Base-by-base conservation (phyloP, 371 early-diverging fungal species). In the Rhizopus delemar region DNA sequence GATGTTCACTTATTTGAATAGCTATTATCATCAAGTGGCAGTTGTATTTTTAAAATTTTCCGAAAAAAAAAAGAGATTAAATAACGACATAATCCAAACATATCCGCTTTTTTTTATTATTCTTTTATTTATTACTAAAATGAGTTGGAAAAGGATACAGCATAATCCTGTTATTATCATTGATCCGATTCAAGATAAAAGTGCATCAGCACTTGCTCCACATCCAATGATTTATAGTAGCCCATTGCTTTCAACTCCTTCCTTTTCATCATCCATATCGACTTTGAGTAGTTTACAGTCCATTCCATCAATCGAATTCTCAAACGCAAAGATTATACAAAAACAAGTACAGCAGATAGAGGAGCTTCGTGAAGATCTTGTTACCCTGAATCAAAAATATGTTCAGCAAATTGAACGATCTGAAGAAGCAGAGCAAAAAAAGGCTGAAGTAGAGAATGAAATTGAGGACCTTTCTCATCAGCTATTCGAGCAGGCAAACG, bases 1-100 rank as follows among this genome's bases (percentile, higher is more conserved):
- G 75, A 84, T 46, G 75, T 83, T 22, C 61, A 61, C 39, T 53
- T 69, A 8, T 78, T 78, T 57, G 69, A 72, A 53, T 78, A 68
- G 61, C 12, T 22, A 22, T 22, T 22, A 22, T 2, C 22, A 22
- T 22, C 22, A 22, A 22, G 22, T 22, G 22, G 22, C 22, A 22
- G 22, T 7, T 48, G 29, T 48, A 48, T 22, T 48, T 48, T 48
- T 48, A 38, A 38, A 38, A n/a, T 48, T 48, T 48, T 8, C 8
- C 8, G 28, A 29, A 46, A 28, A 41, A 46, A 39, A 43, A 43
- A 11, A 43, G 13, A 43, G n/a, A 43, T 43, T 43, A 39, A 43
- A 43, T 43, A 36, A 22, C n/a, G 38, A n/a, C 43, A 43, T 13
- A 13, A 43, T 43, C 43, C 43, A 43, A 43, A 43, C 29, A 48